Evolutionary conservation across 2,329 filamentous ascomycete genomes (phyloP).

Genomic region (Colletotrichum chrysophilum): DNA sequence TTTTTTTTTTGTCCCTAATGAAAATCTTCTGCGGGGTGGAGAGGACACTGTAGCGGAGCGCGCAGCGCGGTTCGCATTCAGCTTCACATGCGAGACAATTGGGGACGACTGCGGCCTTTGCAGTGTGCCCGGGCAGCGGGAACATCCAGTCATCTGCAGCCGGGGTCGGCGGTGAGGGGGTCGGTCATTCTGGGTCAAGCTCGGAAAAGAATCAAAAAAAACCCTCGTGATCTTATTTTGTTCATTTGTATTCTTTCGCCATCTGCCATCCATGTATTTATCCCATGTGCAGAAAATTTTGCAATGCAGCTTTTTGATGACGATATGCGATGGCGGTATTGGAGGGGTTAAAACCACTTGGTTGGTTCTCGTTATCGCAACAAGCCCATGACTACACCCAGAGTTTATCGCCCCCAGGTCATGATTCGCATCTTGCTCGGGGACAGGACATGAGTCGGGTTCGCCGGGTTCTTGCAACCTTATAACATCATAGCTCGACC

Average conservation of each 20-base stretch:
- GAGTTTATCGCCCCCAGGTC: not conserved
- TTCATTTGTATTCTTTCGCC: not conserved
- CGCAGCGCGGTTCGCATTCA: conserved; percentile 8
- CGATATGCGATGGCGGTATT: not conserved
- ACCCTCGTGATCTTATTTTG: not conserved
- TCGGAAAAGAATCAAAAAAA: not conserved
- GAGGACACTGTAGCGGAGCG: not conserved
- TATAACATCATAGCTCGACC: not conserved
- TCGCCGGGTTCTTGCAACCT: not conserved
- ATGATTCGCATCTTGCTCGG: not conserved
- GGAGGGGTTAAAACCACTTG: not conserved
- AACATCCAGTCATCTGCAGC: not conserved
- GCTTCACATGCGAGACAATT: conserved; percentile 20
- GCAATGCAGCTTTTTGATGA: not conserved
- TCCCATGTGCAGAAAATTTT: not conserved
- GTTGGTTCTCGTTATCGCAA: not conserved
- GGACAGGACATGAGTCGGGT: not conserved
- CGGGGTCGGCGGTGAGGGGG: not conserved
- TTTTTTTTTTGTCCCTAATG: not conserved
- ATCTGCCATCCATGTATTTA: not conserved
- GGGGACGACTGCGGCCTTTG: not conserved
- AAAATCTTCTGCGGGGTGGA: too few species aligned
- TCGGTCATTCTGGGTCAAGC: not conserved
- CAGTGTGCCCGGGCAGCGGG: not conserved
- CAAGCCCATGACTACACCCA: not conserved